Evolutionary conservation across 2,329 filamentous ascomycete species (phyloP).

Genomic region (Acrocalymma vagum): DNA sequence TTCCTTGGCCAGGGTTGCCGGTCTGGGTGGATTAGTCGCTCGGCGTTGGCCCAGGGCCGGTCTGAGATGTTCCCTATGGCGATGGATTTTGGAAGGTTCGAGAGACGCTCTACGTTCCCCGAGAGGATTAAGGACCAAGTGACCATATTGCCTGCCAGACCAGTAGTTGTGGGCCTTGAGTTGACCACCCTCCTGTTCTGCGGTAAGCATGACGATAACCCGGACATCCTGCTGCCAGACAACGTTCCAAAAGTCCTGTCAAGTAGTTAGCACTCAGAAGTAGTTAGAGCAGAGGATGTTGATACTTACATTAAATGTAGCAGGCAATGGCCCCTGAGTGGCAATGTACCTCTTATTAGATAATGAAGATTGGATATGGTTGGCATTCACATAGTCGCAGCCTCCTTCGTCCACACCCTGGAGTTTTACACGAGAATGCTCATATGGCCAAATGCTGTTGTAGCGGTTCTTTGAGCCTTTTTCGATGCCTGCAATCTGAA

Average conservation of each 20-base stretch:
- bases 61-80: slow-evolving; percentile 45
- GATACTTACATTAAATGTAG: slow-evolving; percentile 81
- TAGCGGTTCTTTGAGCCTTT: slow-evolving; percentile 96
- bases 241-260: slow-evolving; percentile 94
- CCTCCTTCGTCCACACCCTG: slow-evolving; percentile 70
- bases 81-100: slow-evolving; percentile 65
- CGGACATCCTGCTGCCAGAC: slow-evolving; percentile 97
- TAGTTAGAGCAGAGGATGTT: background rate
- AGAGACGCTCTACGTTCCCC: slow-evolving; percentile 85
- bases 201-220: slow-evolving; percentile 95
- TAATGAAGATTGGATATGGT: slow-evolving; percentile 78
- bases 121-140: slow-evolving; percentile 76
- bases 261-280: slow-evolving; percentile 27
- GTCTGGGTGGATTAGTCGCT: slow-evolving; percentile 42
- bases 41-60: slow-evolving; percentile 44
- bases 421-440: slow-evolving; percentile 87
- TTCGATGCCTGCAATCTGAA: slow-evolving; percentile 90
- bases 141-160: slow-evolving; percentile 80
- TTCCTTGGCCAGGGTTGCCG: slow-evolving; percentile 38
- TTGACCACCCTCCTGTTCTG: slow-evolving; percentile 91
- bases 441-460: slow-evolving; percentile 97
- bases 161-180: slow-evolving; percentile 96
- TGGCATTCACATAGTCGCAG: slow-evolving; percentile 97
- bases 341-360: slow-evolving; percentile 96
- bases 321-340: slow-evolving; percentile 90